Evolutionary conservation across 2,329 filamentous ascomycete species (phyloP), one percentile per base, ranked within the genome.

Genomic region (Ophiostoma ulmi): DNA sequence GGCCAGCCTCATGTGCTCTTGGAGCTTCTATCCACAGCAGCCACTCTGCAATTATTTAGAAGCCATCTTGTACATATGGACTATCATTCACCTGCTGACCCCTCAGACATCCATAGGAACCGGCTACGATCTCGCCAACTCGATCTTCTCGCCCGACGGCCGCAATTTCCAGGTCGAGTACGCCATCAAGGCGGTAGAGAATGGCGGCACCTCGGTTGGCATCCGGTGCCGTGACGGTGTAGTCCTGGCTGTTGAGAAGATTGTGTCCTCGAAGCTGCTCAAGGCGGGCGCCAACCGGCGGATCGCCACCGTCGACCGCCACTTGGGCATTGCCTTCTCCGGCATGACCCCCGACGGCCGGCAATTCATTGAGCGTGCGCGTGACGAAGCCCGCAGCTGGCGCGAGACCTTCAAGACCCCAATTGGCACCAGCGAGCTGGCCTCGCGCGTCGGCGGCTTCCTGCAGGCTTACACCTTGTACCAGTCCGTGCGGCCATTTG

Each of bases 131-230:
- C 91, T 99, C 78, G 93, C 93, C 80, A 99, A 99, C 88, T 98
- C 95, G 79, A 96, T 98, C 85, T 99, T 98, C 87, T 98, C 95
- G 67, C 95, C 95, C 75, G 95, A 99, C 84, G 95, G 95, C 79
- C 92, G 95, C 77, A 99, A 99, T 82, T 99, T 99, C 82, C 95
- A 99, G 83, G 93, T 96, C 81, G 95, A 99, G 86, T 99, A 99
- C 81, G 95, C 95, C 76, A 91, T 96, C 77, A 99, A 99, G 86
- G 95, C 95, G 71, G 95, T 99, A 74, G 95, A 99, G 84, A 98
- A 96, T 78, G 95, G 94, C 75, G 94, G 95, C 78, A 99, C 95
- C 70, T 93, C 94, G 70, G 89, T 99, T 80, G 95, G 95, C 76
- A 97, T 99, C 81, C 88, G 93, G 80, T 97, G 93, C 87, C 97